Evolutionary conservation across 2,329 filamentous ascomycete genomes (phyloP).

Genomic region (Paecilomyces niveus): DNA sequence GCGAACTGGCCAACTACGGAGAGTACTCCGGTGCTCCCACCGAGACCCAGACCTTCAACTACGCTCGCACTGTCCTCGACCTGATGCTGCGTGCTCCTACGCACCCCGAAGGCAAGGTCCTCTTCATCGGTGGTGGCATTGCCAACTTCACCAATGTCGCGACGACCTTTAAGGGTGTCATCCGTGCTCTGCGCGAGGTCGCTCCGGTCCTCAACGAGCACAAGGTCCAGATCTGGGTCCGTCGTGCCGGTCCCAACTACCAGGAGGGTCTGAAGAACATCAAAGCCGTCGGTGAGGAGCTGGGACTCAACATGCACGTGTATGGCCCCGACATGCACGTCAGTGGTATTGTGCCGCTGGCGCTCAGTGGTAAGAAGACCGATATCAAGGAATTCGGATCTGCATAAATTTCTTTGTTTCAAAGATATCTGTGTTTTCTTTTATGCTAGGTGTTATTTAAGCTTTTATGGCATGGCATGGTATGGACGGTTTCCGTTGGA

Average conservation of each 20-base stretch:
- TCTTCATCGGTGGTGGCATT: conserved; percentile 99
- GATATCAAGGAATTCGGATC: conserved; percentile 54
- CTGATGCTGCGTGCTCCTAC: conserved; percentile 90
- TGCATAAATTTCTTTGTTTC: conserved; percentile 4
- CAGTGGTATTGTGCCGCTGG: conserved; percentile 90
- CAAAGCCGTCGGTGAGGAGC: conserved; percentile 90
- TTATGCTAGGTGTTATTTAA: neutral
- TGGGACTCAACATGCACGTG: conserved; percentile 91
- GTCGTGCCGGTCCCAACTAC: conserved; percentile 89
- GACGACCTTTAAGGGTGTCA: conserved; percentile 99
- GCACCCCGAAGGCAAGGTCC: conserved; percentile 86
- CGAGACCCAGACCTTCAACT: conserved; percentile 99
- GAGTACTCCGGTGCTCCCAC: conserved; percentile 99
- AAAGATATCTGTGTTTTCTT: neutral
- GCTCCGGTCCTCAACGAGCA: conserved; percentile 82
- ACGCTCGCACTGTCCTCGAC: conserved; percentile 92
- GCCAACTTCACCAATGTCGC: conserved; percentile 99
- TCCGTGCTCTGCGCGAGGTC: conserved; percentile 88
- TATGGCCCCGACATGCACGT: conserved; percentile 80
- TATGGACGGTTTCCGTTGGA: neutral
- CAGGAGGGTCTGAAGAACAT: conserved; percentile 99
- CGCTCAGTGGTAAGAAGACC: conserved; percentile 60
- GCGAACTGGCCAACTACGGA: conserved; percentile 97
- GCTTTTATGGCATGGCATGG: neutral
- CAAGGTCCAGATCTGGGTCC: conserved; percentile 97